Percentiles rank a stretch among this genome's conserved stretches.
Conservation (phyloP, 768 basidiomycete species). For the Leccinum sublutescens region DNA sequence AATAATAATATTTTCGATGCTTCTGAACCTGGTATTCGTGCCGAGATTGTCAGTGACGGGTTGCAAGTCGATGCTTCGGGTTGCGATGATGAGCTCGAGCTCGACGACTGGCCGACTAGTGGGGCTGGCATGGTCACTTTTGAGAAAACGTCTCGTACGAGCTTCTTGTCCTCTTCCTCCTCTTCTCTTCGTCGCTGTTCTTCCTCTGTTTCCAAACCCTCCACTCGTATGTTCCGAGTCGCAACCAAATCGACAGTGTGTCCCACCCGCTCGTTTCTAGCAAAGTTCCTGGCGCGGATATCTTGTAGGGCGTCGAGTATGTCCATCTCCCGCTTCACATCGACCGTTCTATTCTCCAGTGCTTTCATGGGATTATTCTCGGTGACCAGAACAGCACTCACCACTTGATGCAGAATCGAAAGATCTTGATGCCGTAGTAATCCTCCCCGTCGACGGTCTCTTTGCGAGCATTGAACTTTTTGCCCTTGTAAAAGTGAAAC, state of each 20-base stretch:
- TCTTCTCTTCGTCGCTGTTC: slow-evolving; percentile 65
- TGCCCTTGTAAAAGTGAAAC: slow-evolving; percentile 59
- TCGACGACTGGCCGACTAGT: slow-evolving; percentile 21
- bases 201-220: slow-evolving; percentile 78
- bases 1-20: too few species aligned
- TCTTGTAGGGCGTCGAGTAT: slow-evolving; percentile 95
- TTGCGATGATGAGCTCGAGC: slow-evolving; percentile 18
- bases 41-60: slow-evolving; percentile 38
- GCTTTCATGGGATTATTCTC: slow-evolving; percentile 98
- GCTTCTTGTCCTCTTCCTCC: slow-evolving; percentile 90
- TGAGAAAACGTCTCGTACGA: slow-evolving; percentile 86
- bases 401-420: slow-evolving; percentile 93
- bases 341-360: slow-evolving; percentile 87
- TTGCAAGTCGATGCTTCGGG: slow-evolving; percentile 20
- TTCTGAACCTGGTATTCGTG: too few species aligned
- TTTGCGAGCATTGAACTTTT: slow-evolving; percentile 99
- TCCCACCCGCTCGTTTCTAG: slow-evolving; percentile 84
- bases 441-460: slow-evolving; percentile 98
- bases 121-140: slow-evolving; percentile 51
- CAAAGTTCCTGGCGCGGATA: slow-evolving; percentile 73
- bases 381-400: slow-evolving; percentile 32
- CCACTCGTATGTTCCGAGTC: slow-evolving; percentile 44
- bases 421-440: slow-evolving; percentile 97
- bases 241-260: slow-evolving; percentile 68
- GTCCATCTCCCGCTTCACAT: slow-evolving; percentile 98